Evolutionary conservation across 208 protist species (phyloP).

Genomic region (Trypanosoma caninum): DNA sequence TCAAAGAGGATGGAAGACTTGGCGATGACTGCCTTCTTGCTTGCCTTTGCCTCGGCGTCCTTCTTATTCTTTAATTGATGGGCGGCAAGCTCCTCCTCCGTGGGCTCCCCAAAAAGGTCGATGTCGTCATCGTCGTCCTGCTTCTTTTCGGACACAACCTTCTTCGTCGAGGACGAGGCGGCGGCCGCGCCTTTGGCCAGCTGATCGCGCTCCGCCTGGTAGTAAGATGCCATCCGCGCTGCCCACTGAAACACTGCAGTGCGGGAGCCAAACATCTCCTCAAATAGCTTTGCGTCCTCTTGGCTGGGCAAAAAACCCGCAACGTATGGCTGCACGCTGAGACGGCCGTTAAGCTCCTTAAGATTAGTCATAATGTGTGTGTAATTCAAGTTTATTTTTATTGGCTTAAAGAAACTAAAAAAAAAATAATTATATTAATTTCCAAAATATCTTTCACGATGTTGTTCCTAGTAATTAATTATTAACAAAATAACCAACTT

Average conservation of each 20-base stretch:
- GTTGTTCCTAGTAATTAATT: not conserved
- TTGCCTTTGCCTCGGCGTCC: conserved; percentile 80
- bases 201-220: conserved; percentile 82
- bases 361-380: conserved; percentile 63
- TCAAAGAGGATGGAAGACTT: conserved; percentile 92
- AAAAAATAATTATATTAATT: conserved; percentile 2
- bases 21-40: conserved; percentile 76
- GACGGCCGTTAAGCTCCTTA: conserved; percentile 86
- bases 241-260: conserved; percentile 80
- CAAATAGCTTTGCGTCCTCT: conserved; percentile 81
- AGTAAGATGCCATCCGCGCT: conserved; percentile 89
- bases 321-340: conserved; percentile 77
- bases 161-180: conserved; percentile 26
- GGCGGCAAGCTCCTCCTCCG: conserved; percentile 82
- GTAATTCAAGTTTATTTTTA: not conserved
- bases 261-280: conserved; percentile 83
- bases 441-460: not conserved
- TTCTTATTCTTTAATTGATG: conserved; percentile 87
- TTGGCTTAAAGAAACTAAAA: conserved; percentile 3
- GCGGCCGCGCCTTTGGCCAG: conserved; percentile 36
- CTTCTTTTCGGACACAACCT: too few relatives aligned
- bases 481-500: not conserved
- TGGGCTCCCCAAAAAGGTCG: conserved; percentile 87
- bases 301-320: conserved; percentile 71
- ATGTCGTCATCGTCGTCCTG: conserved; percentile 82